phyloP scores from a whole-genome alignment of 257 asterid genomes.

The Prunella vulgaris region DNA sequence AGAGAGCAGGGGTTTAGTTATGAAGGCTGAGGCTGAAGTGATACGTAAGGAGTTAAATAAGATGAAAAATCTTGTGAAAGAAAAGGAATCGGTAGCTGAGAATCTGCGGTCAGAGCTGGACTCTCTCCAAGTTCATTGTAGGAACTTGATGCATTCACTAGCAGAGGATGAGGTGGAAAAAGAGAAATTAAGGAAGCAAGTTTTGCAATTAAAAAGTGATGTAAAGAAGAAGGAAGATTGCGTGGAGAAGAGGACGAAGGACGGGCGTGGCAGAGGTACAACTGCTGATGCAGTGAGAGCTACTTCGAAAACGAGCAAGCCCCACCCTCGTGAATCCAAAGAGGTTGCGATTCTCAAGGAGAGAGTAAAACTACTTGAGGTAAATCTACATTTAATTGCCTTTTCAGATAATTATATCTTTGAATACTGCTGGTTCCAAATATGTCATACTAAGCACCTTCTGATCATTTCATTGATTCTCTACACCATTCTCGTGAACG shows the following conservation, averaged over 20 bases:
- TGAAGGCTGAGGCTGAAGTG: slow-evolving; percentile 41
- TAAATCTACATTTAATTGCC: slow-evolving; percentile 23
- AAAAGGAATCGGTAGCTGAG: slow-evolving; percentile 38
- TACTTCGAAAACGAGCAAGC: slow-evolving; percentile 36
- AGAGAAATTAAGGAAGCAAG: slow-evolving; percentile 57
- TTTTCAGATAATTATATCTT: neutral
- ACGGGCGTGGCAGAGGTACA: slow-evolving; percentile 29
- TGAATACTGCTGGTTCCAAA: neutral
- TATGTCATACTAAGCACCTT: no score
- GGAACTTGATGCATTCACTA: slow-evolving; percentile 31
- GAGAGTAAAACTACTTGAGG: slow-evolving; percentile 76
- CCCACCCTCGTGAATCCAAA: slow-evolving; percentile 39
- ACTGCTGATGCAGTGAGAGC: slow-evolving; percentile 34
- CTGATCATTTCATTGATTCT: neutral
- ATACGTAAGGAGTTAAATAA: slow-evolving; percentile 28
- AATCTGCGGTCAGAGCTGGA: slow-evolving; percentile 42
- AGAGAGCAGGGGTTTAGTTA: slow-evolving; percentile 31
- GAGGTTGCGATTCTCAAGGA: slow-evolving; percentile 69
- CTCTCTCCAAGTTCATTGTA: slow-evolving; percentile 32
- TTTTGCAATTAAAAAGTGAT: slow-evolving; percentile 43
- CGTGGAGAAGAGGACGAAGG: slow-evolving; percentile 62
- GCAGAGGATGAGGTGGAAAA: slow-evolving; percentile 46
- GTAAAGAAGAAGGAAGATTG: slow-evolving; percentile 59
- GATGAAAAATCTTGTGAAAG: slow-evolving; percentile 37
- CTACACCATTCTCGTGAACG: no score